Conservation (phyloP, 148 eudicot species). For the Salicornia ramosissima region DNA sequence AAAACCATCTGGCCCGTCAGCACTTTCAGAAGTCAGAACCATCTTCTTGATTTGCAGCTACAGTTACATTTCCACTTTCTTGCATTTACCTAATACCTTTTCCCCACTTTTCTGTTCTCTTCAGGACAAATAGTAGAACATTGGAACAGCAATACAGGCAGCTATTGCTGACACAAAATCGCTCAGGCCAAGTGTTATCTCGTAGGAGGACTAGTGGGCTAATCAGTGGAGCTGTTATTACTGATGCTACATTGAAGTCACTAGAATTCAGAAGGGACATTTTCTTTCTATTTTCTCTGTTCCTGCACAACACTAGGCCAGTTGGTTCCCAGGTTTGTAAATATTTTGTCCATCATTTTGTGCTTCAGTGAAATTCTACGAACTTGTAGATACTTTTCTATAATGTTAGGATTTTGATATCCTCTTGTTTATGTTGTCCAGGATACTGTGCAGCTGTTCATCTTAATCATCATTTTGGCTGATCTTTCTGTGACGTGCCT, state of each 20-base stretch:
- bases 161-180: slow-evolving; percentile 36
- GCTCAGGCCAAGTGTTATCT: slow-evolving; percentile 35
- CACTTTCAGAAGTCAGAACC: background rate
- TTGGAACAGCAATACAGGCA: slow-evolving; percentile 35
- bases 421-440: slow-evolving; percentile 31
- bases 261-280: slow-evolving; percentile 54
- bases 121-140: slow-evolving; percentile 38
- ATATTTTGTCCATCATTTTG: background rate
- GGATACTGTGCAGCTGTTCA: slow-evolving; percentile 76
- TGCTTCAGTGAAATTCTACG: background rate
- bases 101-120: slow-evolving; percentile 3
- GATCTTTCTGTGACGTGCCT: slow-evolving; percentile 74
- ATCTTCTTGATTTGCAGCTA: background rate
- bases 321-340: slow-evolving; percentile 60
- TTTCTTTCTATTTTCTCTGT: slow-evolving; percentile 56
- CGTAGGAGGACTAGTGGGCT: slow-evolving; percentile 63
- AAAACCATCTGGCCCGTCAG: background rate
- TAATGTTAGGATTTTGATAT: background rate
- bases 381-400: background rate
- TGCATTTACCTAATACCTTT: background rate
- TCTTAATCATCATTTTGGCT: slow-evolving; percentile 61
- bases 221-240: slow-evolving; percentile 55
- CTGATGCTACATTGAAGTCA: slow-evolving; percentile 59
- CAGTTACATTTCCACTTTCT: slow-evolving; percentile 1
- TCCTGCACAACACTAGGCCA: slow-evolving; percentile 75